phyloP scores from a whole-genome alignment of 2,329 filamentous ascomycete species.

The Aschersonia sp. region DNA sequence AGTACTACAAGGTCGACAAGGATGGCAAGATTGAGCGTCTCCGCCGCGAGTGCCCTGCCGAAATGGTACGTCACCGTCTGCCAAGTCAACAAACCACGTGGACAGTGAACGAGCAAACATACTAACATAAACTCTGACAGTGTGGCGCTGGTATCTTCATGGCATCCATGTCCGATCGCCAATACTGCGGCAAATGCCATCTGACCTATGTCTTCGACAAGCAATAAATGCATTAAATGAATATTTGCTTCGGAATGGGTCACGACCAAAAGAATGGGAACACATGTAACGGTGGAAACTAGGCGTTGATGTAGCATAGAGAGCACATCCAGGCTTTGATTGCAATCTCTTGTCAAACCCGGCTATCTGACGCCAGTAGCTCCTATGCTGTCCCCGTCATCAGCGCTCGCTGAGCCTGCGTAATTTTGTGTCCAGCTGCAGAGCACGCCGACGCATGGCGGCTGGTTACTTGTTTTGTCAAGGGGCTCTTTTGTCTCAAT shows the following conservation, averaged over 20 bases:
- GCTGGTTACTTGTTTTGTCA: no score
- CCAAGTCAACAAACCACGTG: no score
- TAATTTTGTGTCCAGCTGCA: no score
- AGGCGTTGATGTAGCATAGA: conserved; percentile 29
- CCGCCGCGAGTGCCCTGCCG: conserved; percentile 88
- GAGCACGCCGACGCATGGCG: no score
- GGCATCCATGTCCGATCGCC: conserved; percentile 99
- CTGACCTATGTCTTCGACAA: conserved; percentile 62
- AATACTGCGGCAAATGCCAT: conserved; percentile 78
- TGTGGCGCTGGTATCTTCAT: conserved; percentile 99
- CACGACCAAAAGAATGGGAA: conserved; percentile 13
- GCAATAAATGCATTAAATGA: conserved; percentile 29
- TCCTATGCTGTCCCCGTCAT: neutral
- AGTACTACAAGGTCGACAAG: conserved; percentile 99
- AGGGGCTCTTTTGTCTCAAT: no score
- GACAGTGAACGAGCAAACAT: no score
- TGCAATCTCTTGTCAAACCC: conserved; percentile 22
- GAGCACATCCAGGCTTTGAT: conserved; percentile 24
- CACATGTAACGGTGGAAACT: conserved; percentile 8
- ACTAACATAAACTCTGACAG: conserved; percentile 25
- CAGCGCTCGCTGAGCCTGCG: no score
- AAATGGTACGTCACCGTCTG: conserved; percentile 50
- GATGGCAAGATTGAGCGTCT: conserved; percentile 99
- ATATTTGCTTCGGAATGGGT: conserved; percentile 15
- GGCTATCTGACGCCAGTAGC: neutral